Evolutionary conservation across 495 filamentous ascomycete genomes (phyloP).

Genomic region (Neurospora intermedia): DNA sequence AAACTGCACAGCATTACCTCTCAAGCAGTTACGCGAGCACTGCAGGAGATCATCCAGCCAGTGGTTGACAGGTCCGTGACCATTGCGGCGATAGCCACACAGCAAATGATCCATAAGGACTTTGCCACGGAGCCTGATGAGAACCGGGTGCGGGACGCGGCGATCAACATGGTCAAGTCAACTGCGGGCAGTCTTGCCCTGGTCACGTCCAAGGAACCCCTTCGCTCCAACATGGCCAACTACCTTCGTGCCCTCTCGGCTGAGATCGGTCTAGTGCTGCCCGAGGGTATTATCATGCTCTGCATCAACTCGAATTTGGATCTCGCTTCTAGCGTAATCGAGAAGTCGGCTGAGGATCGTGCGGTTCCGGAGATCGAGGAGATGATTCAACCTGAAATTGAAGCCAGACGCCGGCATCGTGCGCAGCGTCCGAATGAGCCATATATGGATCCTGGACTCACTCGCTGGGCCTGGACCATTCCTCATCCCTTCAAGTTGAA

Average conservation of each 20-base stretch:
- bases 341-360: constrained; percentile 86
- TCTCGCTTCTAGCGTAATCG: constrained; percentile 80
- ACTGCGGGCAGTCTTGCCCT: constrained; percentile 86
- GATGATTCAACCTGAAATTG: constrained; percentile 66
- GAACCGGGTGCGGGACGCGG: constrained; percentile 68
- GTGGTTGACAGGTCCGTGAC: constrained; percentile 96
- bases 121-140: constrained; percentile 90
- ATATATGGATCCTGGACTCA: constrained; percentile 70
- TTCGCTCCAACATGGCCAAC: constrained; percentile 91
- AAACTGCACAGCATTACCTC: constrained; percentile 73
- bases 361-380: constrained; percentile 90
- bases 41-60: constrained; percentile 90
- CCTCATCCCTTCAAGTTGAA: constrained; percentile 80
- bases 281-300: constrained; percentile 88
- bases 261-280: constrained; percentile 59
- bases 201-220: constrained; percentile 95
- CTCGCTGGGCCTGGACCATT: constrained; percentile 78
- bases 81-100: constrained; percentile 90
- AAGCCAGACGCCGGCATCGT: constrained; percentile 62
- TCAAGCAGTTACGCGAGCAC: constrained; percentile 71
- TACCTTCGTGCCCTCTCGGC: constrained; percentile 74
- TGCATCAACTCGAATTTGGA: constrained; percentile 98
- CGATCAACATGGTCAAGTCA: constrained; percentile 83
- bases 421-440: constrained; percentile 62
- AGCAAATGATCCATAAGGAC: constrained; percentile 89